Evolutionary conservation across 495 filamentous ascomycete genomes (phyloP).

Genomic region (Penicillium daleae): DNA sequence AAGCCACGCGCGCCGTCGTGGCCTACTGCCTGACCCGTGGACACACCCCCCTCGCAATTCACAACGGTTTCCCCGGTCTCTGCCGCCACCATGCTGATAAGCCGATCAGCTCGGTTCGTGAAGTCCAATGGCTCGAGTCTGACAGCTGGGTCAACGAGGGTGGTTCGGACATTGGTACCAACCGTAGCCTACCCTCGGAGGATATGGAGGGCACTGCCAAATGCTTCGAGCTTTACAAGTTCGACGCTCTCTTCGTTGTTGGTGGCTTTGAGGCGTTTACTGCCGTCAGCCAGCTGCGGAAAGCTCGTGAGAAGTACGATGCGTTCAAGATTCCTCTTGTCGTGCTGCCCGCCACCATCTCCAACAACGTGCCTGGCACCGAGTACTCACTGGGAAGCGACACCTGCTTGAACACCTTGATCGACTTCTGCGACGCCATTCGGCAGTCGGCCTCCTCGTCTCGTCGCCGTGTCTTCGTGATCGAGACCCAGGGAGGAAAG

Average conservation of each 20-base stretch:
- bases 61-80: conserved; percentile 97
- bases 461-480: conserved; percentile 91
- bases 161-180: conserved; percentile 97
- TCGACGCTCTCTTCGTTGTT: conserved; percentile 90
- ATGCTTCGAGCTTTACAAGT: conserved; percentile 81
- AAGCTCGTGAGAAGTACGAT: conserved; percentile 74
- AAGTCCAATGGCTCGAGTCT: conserved; percentile 89
- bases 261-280: conserved; percentile 98
- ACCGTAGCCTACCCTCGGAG: conserved; percentile 85
- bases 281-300: conserved; percentile 80
- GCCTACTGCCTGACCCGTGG: conserved; percentile 96
- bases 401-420: conserved; percentile 95
- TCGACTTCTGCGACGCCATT: conserved; percentile 95
- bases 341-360: conserved; percentile 93
- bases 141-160: conserved; percentile 95
- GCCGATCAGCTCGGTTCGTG: conserved; percentile 79
- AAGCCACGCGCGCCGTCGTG: conserved; percentile 90
- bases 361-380: conserved; percentile 97
- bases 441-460: conserved; percentile 94
- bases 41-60: conserved; percentile 86
- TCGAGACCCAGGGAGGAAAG: conserved; percentile 94
- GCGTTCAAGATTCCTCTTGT: conserved; percentile 93
- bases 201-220: conserved; percentile 82
- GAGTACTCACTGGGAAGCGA: conserved; percentile 97
- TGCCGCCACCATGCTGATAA: conserved; percentile 85